Evolutionary conservation across 2,329 filamentous ascomycete genomes (phyloP).

Genomic region (Fusarium tanahbumbuense): DNA sequence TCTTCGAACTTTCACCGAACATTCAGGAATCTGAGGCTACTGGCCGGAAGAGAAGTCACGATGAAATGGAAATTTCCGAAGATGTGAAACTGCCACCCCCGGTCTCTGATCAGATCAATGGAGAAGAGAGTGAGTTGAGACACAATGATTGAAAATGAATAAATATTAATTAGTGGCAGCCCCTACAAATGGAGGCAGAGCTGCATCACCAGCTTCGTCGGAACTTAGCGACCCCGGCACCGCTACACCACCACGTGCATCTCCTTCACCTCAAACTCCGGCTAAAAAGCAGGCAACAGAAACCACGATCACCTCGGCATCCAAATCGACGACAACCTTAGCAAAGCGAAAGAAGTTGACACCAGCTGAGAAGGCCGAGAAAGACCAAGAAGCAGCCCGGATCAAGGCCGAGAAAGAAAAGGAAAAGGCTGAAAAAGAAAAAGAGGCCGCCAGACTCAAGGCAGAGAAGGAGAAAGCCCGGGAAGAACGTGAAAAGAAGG

Average conservation of each 20-base stretch:
- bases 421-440: conserved; percentile 54
- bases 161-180: conserved; percentile 39
- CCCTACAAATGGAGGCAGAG: conserved; percentile 43
- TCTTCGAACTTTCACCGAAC: conserved; percentile 61
- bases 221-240: conserved; percentile 58
- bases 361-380: conserved; percentile 53
- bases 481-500: conserved; percentile 50
- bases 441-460: conserved; percentile 51
- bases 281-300: conserved; percentile 40
- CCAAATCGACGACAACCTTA: conserved; percentile 38
- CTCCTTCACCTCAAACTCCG: conserved; percentile 52
- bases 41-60: conserved; percentile 60
- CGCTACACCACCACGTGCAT: conserved; percentile 54
- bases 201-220: conserved; percentile 48
- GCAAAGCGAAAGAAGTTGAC: conserved; percentile 60
- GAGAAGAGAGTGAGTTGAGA: conserved; percentile 42
- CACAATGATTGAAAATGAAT: background rate
- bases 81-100: conserved; percentile 36
- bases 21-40: conserved; percentile 58
- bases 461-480: conserved; percentile 54
- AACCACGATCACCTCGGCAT: conserved; percentile 13
- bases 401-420: conserved; percentile 53
- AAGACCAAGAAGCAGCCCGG: conserved; percentile 50
- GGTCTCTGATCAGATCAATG: conserved; percentile 32
- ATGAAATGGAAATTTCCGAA: conserved; percentile 49